A percentile compares a stretch with the other conserved stretches of the same genome.
phyloP scores from a whole-genome alignment of 495 filamentous ascomycete genomes.

The Collariella sp. region DNA sequence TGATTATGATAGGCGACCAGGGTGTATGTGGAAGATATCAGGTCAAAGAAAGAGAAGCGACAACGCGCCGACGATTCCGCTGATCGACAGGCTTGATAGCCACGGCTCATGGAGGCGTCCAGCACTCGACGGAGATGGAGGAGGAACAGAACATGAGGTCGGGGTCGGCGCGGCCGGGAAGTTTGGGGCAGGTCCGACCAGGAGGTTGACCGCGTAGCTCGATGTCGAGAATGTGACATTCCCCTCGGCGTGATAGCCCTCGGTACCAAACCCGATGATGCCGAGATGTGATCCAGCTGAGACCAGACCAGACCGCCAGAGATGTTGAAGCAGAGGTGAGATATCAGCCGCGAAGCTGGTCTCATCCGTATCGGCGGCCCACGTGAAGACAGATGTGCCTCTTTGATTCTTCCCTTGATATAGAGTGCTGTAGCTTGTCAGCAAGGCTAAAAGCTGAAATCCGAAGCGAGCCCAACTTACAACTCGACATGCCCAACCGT shows the following conservation, averaged over 20 bases:
- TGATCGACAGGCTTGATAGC: constrained; percentile 18
- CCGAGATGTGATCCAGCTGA: constrained; percentile 18
- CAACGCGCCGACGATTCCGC: constrained; percentile 14
- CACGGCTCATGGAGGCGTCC: neutral
- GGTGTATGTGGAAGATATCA: neutral
- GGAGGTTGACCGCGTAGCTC: constrained; percentile 14
- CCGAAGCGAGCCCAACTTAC: constrained; percentile 8
- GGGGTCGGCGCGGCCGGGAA: constrained; percentile 1
- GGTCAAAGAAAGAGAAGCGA: constrained; percentile 18
- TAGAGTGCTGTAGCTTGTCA: constrained; percentile 16
- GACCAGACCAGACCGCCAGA: constrained; percentile 23
- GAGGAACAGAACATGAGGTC: neutral
- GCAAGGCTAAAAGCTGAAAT: neutral
- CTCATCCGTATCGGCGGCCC: constrained; percentile 16
- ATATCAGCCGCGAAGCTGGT: constrained; percentile 21
- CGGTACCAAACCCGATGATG: constrained; percentile 21
- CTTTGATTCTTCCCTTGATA: constrained; percentile 22
- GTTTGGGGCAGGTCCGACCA: constrained; percentile 17
- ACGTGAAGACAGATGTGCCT: constrained; percentile 23
- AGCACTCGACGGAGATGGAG: neutral
- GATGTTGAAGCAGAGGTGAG: constrained; percentile 22
- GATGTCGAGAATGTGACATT: constrained; percentile 25
- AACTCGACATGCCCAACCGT: constrained; percentile 16
- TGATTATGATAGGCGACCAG: neutral
- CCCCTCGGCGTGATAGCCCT: constrained; percentile 19